These are phyloP conservation scores for Holtermanniella nyarrowii DNA, from an alignment of 768 basidiomycete species.

Conservation along the genomic window DNA sequence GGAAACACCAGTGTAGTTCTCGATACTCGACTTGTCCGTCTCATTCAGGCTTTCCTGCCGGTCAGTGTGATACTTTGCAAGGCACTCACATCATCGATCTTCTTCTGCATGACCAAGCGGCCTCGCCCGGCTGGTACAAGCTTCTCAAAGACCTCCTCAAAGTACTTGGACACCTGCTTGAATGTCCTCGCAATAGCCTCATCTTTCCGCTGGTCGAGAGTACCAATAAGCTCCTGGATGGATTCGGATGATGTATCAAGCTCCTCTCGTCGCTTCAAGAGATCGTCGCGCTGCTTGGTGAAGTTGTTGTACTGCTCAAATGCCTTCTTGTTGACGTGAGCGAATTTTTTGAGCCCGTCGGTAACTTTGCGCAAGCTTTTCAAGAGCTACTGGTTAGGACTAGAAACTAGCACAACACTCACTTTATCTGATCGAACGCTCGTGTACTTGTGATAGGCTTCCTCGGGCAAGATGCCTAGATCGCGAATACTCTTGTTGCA, in stretches of 20 bases:
- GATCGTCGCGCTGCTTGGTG: slow-evolving; percentile 90
- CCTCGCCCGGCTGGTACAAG: slow-evolving; percentile 91
- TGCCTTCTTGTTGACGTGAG: slow-evolving; percentile 98
- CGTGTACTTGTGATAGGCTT: slow-evolving; percentile 92
- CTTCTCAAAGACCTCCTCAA: slow-evolving; percentile 92
- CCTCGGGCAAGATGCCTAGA: slow-evolving; percentile 89
- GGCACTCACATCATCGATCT: slow-evolving; percentile 53
- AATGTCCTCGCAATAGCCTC: slow-evolving; percentile 98
- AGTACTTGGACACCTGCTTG: slow-evolving; percentile 93
- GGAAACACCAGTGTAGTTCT: slow-evolving; percentile 92
- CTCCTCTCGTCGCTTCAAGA: slow-evolving; percentile 75
- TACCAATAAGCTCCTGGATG: slow-evolving; percentile 84
- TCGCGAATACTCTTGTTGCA: slow-evolving; percentile 93
- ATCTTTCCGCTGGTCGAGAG: slow-evolving; percentile 92
- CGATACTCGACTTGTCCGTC: slow-evolving; percentile 46
- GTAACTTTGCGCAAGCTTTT: slow-evolving; percentile 88
- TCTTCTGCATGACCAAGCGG: slow-evolving; percentile 78
- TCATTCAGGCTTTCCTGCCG: slow-evolving; percentile 30
- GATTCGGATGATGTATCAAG: slow-evolving; percentile 78
- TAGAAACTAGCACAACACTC: slow-evolving; percentile 27
- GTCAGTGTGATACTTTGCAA: slow-evolving; percentile 1
- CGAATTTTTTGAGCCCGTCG: slow-evolving; percentile 88
- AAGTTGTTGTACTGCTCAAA: slow-evolving; percentile 98
- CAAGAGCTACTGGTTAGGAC: slow-evolving; percentile 53
- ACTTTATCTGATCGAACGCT: slow-evolving; percentile 80